phyloP scores from a whole-genome alignment of 164 flowering plant species.

The Sedum album region DNA sequence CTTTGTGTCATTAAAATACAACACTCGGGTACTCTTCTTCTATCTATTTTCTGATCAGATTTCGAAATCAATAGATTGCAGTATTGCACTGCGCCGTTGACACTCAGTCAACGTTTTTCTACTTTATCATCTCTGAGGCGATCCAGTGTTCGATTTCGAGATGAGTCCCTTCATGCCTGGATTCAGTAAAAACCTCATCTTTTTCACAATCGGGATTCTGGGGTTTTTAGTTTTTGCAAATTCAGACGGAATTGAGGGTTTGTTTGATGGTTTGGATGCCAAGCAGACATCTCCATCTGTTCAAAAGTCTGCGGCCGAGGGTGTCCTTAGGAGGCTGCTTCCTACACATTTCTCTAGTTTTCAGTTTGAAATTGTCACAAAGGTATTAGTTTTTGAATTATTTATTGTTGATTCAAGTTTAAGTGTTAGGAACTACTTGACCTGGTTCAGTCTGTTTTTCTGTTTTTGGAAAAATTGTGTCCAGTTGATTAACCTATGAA shows the following conservation, averaged over 20 bases:
- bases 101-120: constrained; percentile 6
- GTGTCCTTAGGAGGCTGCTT: constrained; percentile 52
- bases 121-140: not conserved
- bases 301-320: constrained; percentile 71
- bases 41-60: too few relatives aligned
- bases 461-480: too few relatives aligned
- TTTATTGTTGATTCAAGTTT: not conserved
- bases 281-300: constrained; percentile 34
- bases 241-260: constrained; percentile 28
- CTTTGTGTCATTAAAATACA: too few relatives aligned
- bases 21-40: too few relatives aligned
- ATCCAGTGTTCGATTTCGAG: not conserved
- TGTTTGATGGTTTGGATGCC: constrained; percentile 40
- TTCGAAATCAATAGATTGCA: too few relatives aligned
- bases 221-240: constrained; percentile 11
- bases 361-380: constrained; percentile 50
- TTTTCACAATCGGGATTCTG: not conserved
- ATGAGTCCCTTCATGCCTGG: not conserved
- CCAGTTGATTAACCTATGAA: too few relatives aligned
- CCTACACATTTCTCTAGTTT: constrained; percentile 70
- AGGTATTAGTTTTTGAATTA: constrained; percentile 23
- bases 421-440: not conserved
- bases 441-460: too few relatives aligned
- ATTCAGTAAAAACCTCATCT: not conserved
- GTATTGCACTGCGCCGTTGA: too few relatives aligned